These are phyloP conservation scores for Yamadazyma takamatsuzukensis DNA, from an alignment of 805 yeast species.

Conservation along the genomic window DNA sequence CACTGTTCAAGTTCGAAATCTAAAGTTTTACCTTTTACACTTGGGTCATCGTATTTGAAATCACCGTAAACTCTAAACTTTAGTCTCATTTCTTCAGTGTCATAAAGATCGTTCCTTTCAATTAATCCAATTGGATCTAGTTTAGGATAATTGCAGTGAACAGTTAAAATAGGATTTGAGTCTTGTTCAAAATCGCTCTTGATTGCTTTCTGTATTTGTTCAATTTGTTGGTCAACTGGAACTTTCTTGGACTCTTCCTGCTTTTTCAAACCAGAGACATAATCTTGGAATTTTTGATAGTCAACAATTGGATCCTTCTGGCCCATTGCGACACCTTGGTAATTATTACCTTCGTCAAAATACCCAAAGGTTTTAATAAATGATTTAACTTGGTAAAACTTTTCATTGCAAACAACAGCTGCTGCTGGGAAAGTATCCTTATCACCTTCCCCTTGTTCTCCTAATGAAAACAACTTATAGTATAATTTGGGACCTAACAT, in stretches of 20 bases:
- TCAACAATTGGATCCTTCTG: conserved; percentile 28
- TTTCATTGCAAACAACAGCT: conserved; percentile 29
- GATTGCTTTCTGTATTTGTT: conserved; percentile 15
- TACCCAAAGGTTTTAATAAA: conserved; percentile 32
- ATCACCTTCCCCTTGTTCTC: conserved; percentile 41
- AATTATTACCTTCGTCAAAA: conserved; percentile 17
- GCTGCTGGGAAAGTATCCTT: conserved; percentile 36
- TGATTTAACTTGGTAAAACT: conserved; percentile 41
- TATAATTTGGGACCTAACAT: conserved; percentile 58
- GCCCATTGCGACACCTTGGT: conserved; percentile 36
- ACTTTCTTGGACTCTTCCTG: conserved; percentile 7
- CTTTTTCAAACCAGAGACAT: conserved; percentile 4
- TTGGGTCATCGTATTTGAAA: conserved; percentile 16
- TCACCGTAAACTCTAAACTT: conserved; percentile 27
- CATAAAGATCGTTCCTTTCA: conserved; percentile 22
- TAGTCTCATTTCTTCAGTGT: conserved; percentile 18
- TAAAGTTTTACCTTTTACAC: conserved; percentile 6
- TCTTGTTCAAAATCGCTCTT: conserved; percentile 17
- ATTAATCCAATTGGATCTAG: conserved; percentile 27
- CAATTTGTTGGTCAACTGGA: conserved; percentile 23
- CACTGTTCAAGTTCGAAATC: conserved; percentile 33
- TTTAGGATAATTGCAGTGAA: conserved; percentile 37
- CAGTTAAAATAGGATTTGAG: conserved; percentile 21
- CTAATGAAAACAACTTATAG: conserved; percentile 58
- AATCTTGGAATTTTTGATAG: conserved; percentile 13